Evolutionary conservation across 2,329 filamentous ascomycete species (phyloP).

Genomic region (Fusarium solani-melongenae): DNA sequence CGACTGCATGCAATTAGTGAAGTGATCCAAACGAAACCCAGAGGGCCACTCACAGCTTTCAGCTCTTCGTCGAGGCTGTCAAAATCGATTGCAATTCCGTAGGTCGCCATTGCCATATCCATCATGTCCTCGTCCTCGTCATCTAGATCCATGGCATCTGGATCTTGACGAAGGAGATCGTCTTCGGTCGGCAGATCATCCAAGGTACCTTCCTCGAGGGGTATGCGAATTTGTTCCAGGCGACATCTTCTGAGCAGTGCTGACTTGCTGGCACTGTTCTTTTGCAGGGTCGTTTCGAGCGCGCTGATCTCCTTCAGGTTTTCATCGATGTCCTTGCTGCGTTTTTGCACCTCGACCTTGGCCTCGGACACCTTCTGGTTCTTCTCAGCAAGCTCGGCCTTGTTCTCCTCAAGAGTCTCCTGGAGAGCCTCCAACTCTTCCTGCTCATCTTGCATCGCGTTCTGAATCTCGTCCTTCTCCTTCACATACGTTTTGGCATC

Average conservation of each 20-base stretch:
- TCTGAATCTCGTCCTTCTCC: conserved; percentile 80
- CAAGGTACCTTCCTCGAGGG: conserved; percentile 79
- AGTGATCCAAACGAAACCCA: neutral
- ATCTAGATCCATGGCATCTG: conserved; percentile 94
- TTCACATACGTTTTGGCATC: conserved; percentile 77
- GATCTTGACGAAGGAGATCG: conserved; percentile 77
- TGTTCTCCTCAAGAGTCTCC: conserved; percentile 76
- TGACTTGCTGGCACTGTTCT: conserved; percentile 86
- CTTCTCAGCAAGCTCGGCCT: conserved; percentile 74
- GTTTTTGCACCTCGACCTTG: conserved; percentile 83
- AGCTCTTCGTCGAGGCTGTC: conserved; percentile 83
- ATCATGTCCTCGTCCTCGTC: conserved; percentile 70
- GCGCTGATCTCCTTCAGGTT: conserved; percentile 78
- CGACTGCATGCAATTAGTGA: conserved; percentile 61
- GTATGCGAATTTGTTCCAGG: conserved; percentile 91
- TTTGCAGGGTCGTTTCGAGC: conserved; percentile 88
- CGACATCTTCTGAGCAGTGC: conserved; percentile 88
- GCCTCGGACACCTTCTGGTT: conserved; percentile 82
- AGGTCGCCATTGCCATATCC: conserved; percentile 80
- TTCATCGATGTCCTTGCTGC: conserved; percentile 83
- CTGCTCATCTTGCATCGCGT: conserved; percentile 76
- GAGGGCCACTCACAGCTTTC: conserved; percentile 69
- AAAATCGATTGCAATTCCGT: conserved; percentile 92
- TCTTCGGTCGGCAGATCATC: conserved; percentile 91
- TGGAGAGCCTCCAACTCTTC: conserved; percentile 82